These are phyloP conservation scores for Ilyonectria mors-panacis DNA, from an alignment of 2,329 filamentous ascomycete genomes.

Conservation along the genomic window DNA sequence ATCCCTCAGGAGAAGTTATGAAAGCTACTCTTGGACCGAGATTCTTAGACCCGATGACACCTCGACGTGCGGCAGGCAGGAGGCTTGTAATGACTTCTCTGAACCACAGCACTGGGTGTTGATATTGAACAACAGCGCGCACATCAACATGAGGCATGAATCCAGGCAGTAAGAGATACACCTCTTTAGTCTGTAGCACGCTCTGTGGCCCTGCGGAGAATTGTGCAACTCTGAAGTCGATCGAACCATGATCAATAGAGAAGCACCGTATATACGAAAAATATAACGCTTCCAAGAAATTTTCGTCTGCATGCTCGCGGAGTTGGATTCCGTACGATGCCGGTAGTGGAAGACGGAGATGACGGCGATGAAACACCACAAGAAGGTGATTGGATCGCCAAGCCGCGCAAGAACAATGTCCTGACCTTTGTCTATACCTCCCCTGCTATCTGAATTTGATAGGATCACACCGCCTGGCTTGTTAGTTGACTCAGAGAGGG, in stretches of 20 bases:
- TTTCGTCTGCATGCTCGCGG: slow-evolving; percentile 21
- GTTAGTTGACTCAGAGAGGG: background rate
- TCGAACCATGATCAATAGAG: slow-evolving; percentile 55
- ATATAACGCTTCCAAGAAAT: slow-evolving; percentile 51
- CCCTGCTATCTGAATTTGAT: slow-evolving; percentile 45
- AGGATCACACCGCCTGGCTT: background rate
- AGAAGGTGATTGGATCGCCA: slow-evolving; percentile 69
- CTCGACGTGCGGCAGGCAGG: background rate
- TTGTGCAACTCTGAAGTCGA: slow-evolving; percentile 12
- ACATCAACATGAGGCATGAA: slow-evolving; percentile 17
- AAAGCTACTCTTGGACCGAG: too few species aligned
- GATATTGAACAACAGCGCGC: slow-evolving; percentile 16
- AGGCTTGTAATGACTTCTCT: background rate
- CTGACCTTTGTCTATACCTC: slow-evolving; percentile 52
- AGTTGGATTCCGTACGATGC: slow-evolving; percentile 22
- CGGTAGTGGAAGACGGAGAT: slow-evolving; percentile 60
- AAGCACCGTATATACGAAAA: slow-evolving; percentile 53
- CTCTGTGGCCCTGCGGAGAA: background rate
- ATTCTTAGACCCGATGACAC: background rate
- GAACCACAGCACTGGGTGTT: slow-evolving; percentile 14
- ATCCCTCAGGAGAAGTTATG: too few species aligned
- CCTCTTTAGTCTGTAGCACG: slow-evolving; percentile 10
- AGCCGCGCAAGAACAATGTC: slow-evolving; percentile 67
- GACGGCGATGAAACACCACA: slow-evolving; percentile 63
- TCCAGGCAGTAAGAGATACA: slow-evolving; percentile 19